These are phyloP conservation scores for Agrocybe chaxingu DNA, from an alignment of 768 basidiomycete species.

Conservation along the genomic window DNA sequence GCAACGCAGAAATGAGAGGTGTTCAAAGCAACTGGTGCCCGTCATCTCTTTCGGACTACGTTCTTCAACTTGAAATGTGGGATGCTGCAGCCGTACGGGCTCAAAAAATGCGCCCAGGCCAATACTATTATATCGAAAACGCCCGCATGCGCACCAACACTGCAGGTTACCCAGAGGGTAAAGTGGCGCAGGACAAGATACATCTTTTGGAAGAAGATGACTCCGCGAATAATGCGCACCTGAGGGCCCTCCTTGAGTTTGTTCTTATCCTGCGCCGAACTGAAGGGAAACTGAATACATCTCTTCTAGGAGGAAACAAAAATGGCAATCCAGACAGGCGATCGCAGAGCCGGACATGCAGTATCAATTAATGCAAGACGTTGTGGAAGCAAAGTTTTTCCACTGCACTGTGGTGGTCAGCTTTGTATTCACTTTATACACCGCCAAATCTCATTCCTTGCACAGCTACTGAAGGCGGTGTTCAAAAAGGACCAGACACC, in stretches of 20 bases:
- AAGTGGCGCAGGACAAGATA: slow-evolving; percentile 45
- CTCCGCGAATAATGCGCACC: slow-evolving; percentile 27
- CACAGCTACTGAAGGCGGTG: slow-evolving; percentile 46
- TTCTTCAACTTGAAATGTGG: slow-evolving; percentile 62
- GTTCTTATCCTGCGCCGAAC: slow-evolving; percentile 17
- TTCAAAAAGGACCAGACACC: slow-evolving; percentile 26
- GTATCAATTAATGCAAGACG: slow-evolving; percentile 47
- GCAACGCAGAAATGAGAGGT: slow-evolving; percentile 29
- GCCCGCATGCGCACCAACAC: slow-evolving; percentile 35
- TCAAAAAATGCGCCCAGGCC: slow-evolving; percentile 40
- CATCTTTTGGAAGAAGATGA: slow-evolving; percentile 38
- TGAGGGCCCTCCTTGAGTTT: slow-evolving; percentile 53
- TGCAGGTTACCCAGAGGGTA: slow-evolving; percentile 49
- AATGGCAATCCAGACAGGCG: slow-evolving; percentile 32
- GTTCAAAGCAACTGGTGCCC: slow-evolving; percentile 47
- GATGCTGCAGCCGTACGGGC: slow-evolving; percentile 42
- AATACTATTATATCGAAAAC: slow-evolving; percentile 54
- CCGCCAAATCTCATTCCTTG: background rate
- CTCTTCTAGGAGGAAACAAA: slow-evolving; percentile 45
- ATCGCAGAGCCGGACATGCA: slow-evolving; percentile 30
- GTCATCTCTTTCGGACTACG: slow-evolving; percentile 34
- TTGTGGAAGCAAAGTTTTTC: slow-evolving; percentile 38
- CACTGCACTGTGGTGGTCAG: slow-evolving; percentile 59
- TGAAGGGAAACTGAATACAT: slow-evolving; percentile 1
- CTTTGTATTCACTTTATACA: background rate